Base-by-base conservation (phyloP, 352 stramenopile species). In the Pythium pyrilobum region DNA sequence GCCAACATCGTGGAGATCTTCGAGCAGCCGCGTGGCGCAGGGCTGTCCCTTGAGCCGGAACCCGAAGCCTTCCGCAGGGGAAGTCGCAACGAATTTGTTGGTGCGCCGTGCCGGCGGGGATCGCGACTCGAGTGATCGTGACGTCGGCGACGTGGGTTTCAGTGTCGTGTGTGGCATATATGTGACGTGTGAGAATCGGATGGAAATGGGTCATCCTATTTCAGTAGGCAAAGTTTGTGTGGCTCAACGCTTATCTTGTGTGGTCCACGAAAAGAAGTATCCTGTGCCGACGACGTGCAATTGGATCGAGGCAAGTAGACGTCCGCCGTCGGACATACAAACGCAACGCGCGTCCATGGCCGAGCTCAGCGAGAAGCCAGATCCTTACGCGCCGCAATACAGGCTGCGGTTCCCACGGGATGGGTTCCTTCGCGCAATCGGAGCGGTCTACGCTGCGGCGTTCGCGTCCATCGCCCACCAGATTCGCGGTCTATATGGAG, bases 401-500 rank as follows among this genome's bases (percentile, higher is more conserved):
- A 64, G 58, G 57, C 50, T 72, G 31, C 25, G 21, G 27, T 82
- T 82, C 59, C 67, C 61, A 8, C 63, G 71, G 24, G 43, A 64
- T 12, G 34, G 33, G 34, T 83, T 85, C 60, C 56, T 86, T 16
- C 68, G 67, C 27, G 60, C 56, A 8, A 41, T 86, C 45, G 84
- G 69, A 36, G 51, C 34, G 1, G 56, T 89, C 37, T 87, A 89
- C 41, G 56, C 52, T 13, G 42, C 38, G 28, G 85, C 89, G 11
- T 96, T 95, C 46, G 69, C 74, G 15, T 96, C 85, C 3, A 91
- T 94, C 50, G 86, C 77, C 38, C 39, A 64, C 7, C 86, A 96
- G 70, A 86, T 86, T 40, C 77, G 68, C n/a, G 84, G 85, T 24
- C 76, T 97, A 20, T 84, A 86, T 44, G 81, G 82, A 51, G 55